phyloP scores from a whole-genome alignment of 1,284 basidiomycete species.

The Apiotrichum montevideense region DNA sequence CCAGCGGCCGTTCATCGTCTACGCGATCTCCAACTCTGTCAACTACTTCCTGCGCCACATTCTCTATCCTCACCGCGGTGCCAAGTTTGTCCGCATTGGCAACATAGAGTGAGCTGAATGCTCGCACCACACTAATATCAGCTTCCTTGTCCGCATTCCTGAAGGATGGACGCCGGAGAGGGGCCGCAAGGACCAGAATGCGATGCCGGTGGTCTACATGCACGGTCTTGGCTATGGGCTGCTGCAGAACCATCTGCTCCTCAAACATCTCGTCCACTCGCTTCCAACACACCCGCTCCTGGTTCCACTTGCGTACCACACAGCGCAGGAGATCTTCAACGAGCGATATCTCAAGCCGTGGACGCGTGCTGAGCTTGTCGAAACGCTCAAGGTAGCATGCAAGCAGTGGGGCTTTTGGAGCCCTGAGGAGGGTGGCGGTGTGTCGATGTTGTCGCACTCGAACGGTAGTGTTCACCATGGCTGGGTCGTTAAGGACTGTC shows the following conservation, averaged over 20 bases:
- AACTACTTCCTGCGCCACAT: slow-evolving; percentile 46
- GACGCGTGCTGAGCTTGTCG: slow-evolving; percentile 57
- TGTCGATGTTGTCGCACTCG: slow-evolving; percentile 78
- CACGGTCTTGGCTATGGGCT: slow-evolving; percentile 66
- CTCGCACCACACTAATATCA: slow-evolving; percentile 30
- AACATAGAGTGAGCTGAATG: slow-evolving; percentile 48
- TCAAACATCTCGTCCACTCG: slow-evolving; percentile 42
- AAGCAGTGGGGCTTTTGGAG: slow-evolving; percentile 58
- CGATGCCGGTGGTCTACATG: slow-evolving; percentile 70
- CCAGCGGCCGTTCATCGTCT: slow-evolving; percentile 65
- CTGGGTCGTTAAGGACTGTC: slow-evolving; percentile 65
- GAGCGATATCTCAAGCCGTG: slow-evolving; percentile 64
- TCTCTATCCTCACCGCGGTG: slow-evolving; percentile 31
- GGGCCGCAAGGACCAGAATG: slow-evolving; percentile 35
- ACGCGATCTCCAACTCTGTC: slow-evolving; percentile 55
- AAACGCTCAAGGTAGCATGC: slow-evolving; percentile 58
- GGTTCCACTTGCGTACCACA: slow-evolving; percentile 72
- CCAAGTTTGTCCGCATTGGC: slow-evolving; percentile 35
- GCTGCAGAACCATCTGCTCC: slow-evolving; percentile 47
- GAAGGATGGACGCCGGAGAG: slow-evolving; percentile 55
- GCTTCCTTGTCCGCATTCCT: slow-evolving; percentile 70
- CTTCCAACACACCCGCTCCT: slow-evolving; percentile 68
- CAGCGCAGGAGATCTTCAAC: slow-evolving; percentile 77
- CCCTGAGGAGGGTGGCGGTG: slow-evolving; percentile 48
- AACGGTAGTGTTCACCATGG: slow-evolving; percentile 52